Percentiles rank a stretch among this genome's conserved stretches.
phyloP scores from a whole-genome alignment of 257 asterid genomes.

The Galeopsis tetrahit region DNA sequence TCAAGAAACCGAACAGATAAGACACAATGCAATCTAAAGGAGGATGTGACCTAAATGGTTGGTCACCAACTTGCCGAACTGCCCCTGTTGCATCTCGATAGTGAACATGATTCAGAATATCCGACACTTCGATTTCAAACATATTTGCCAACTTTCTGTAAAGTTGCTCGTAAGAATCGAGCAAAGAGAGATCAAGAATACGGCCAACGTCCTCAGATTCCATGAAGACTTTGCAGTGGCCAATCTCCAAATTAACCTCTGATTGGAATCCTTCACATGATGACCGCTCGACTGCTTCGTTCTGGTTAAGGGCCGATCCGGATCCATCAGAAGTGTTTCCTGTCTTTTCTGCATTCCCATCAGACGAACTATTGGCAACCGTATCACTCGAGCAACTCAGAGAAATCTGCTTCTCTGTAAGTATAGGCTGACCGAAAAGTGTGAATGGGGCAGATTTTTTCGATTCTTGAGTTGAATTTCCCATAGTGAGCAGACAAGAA shows the following conservation, averaged over 20 bases:
- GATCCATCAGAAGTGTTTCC: constrained; percentile 61
- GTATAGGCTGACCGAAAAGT: constrained; percentile 76
- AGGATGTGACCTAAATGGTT: constrained; percentile 60
- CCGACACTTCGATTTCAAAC: constrained; percentile 62
- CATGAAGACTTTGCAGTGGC: constrained; percentile 84
- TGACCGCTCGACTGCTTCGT: constrained; percentile 41
- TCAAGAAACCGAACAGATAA: neutral
- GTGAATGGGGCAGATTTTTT: constrained; percentile 51
- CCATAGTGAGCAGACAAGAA: constrained; percentile 70
- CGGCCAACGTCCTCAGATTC: constrained; percentile 86
- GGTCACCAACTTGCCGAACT: constrained; percentile 63
- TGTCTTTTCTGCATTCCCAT: constrained; percentile 47
- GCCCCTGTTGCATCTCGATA: constrained; percentile 64
- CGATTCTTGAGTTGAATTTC: constrained; percentile 46
- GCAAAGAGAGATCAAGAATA: constrained; percentile 66
- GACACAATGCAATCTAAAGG: neutral
- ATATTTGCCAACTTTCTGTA: constrained; percentile 55
- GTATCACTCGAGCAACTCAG: constrained; percentile 55
- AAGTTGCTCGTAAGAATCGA: constrained; percentile 73
- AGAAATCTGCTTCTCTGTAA: constrained; percentile 67
- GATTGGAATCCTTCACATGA: constrained; percentile 47
- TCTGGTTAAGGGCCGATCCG: constrained; percentile 47
- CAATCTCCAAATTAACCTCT: constrained; percentile 50
- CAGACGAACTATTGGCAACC: constrained; percentile 53
- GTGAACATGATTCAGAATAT: constrained; percentile 52